Percentiles rank a stretch among this genome's conserved stretches.
phyloP scores from a whole-genome alignment of 176 grass and related monocot genomes.

The Alloteropsis semialata region DNA sequence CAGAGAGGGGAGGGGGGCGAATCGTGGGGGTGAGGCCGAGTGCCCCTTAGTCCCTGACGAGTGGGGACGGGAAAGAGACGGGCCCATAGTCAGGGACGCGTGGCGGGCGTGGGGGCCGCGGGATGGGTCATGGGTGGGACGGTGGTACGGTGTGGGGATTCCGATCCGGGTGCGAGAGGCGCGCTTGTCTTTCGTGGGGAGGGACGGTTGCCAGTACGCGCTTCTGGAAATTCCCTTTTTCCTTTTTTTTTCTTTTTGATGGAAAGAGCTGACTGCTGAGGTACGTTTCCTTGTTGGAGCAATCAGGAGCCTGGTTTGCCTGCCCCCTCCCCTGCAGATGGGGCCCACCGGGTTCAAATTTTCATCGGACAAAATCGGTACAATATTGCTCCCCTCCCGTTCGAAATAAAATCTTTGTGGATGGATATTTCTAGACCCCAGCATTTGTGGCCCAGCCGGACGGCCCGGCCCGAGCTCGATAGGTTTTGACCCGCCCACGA shows the following conservation, averaged over 20 bases:
- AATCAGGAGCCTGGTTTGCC: too few relatives aligned
- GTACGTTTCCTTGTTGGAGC: neutral
- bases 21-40: fast-evolving
- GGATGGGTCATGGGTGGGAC: too few relatives aligned
- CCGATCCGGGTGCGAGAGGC: neutral
- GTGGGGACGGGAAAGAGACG: fast-evolving
- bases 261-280: too few relatives aligned
- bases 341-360: too few relatives aligned
- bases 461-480: too few relatives aligned
- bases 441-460: too few relatives aligned
- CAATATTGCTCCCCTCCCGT: too few relatives aligned
- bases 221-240: constrained; percentile 26
- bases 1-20: too few relatives aligned
- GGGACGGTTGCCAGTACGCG: constrained; percentile 15
- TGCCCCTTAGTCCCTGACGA: neutral
- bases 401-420: too few relatives aligned
- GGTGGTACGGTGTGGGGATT: neutral
- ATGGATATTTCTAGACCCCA: too few relatives aligned
- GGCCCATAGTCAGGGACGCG: constrained; percentile 1
- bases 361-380: too few relatives aligned
- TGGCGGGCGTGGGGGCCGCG: neutral
- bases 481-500: too few relatives aligned
- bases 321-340: neutral
- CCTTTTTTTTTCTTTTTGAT: neutral
- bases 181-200: constrained; percentile 20